These are phyloP conservation scores for Meira nashicola DNA, from an alignment of 1,284 basidiomycete genomes.

Conservation along the genomic window DNA sequence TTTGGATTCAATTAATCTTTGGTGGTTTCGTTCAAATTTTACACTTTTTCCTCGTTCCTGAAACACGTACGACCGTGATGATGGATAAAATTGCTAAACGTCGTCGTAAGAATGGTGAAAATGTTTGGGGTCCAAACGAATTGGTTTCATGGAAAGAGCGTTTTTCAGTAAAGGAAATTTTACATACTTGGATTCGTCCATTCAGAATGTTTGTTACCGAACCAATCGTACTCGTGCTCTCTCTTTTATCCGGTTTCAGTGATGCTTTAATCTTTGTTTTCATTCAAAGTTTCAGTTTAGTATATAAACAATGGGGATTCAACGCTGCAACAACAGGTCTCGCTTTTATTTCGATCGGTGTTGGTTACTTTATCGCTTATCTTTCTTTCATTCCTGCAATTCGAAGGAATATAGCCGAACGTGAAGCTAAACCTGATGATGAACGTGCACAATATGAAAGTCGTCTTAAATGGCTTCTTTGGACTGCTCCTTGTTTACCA, in stretches of 20 bases:
- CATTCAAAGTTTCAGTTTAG: slow-evolving; percentile 54
- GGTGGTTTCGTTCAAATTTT: slow-evolving; percentile 52
- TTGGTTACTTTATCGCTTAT: slow-evolving; percentile 52
- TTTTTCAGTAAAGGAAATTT: slow-evolving; percentile 52
- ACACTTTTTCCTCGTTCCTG: slow-evolving; percentile 55
- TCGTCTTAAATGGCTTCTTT: slow-evolving; percentile 54
- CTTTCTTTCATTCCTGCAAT: slow-evolving; percentile 10
- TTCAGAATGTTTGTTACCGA: slow-evolving; percentile 54
- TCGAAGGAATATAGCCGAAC: slow-evolving; percentile 6
- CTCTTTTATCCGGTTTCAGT: slow-evolving; percentile 55
- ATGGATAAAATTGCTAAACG: slow-evolving; percentile 54
- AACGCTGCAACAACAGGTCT: slow-evolving; percentile 48
- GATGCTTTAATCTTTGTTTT: slow-evolving; percentile 56
- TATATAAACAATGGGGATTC: slow-evolving; percentile 56
- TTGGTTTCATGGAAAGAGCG: slow-evolving; percentile 37
- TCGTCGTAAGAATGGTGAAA: slow-evolving; percentile 48
- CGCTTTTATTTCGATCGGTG: slow-evolving; percentile 53
- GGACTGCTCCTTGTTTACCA: slow-evolving; percentile 51
- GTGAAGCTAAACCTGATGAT: slow-evolving; percentile 9
- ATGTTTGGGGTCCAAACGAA: slow-evolving; percentile 55
- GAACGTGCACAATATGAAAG: slow-evolving; percentile 34
- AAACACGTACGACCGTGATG: slow-evolving; percentile 54
- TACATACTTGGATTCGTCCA: slow-evolving; percentile 52
- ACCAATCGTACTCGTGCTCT: slow-evolving; percentile 55
- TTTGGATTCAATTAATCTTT: slow-evolving; percentile 55